phyloP scores from a whole-genome alignment of 2,329 filamentous ascomycete species.

The Onygena corvina region DNA sequence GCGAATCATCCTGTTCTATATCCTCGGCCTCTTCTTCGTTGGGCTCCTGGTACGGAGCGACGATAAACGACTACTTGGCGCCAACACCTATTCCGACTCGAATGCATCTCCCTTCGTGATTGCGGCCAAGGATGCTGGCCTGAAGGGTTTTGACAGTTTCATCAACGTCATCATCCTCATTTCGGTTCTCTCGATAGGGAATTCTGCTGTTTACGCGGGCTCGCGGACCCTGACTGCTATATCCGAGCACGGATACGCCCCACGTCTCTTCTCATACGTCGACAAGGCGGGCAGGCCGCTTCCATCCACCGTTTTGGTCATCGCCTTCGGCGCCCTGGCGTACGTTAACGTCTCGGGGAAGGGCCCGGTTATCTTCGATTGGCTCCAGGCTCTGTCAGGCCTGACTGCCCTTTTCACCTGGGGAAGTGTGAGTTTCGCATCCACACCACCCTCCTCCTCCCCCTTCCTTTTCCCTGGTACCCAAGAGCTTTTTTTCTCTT shows the following conservation, averaged over 20 bases:
- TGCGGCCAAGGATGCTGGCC: constrained; percentile 54
- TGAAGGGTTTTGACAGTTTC: constrained; percentile 55
- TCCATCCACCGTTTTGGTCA: constrained; percentile 29
- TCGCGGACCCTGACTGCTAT: constrained; percentile 64
- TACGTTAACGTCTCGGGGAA: constrained; percentile 33
- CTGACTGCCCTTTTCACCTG: constrained; percentile 56
- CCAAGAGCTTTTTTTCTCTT: not conserved
- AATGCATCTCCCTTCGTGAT: constrained; percentile 54
- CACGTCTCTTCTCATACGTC: constrained; percentile 55
- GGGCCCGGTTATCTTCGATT: constrained; percentile 47
- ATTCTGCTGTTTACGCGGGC: constrained; percentile 50
- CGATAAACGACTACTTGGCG: constrained; percentile 30
- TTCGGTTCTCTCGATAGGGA: constrained; percentile 57
- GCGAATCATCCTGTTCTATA: constrained; percentile 46
- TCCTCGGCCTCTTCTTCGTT: constrained; percentile 44
- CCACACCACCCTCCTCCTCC: not conserved
- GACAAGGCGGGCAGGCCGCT: constrained; percentile 49
- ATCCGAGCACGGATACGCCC: constrained; percentile 60
- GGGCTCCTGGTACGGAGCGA: constrained; percentile 44
- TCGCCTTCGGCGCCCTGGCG: constrained; percentile 32
- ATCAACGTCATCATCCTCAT: constrained; percentile 67
- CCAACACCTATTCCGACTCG: constrained; percentile 26
- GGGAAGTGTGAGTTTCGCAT: constrained; percentile 34
- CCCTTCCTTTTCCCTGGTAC: not conserved
- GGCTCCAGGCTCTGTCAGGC: constrained; percentile 53